Conservation (phyloP, 331 rosid species). For the Prunus yedoensis region DNA sequence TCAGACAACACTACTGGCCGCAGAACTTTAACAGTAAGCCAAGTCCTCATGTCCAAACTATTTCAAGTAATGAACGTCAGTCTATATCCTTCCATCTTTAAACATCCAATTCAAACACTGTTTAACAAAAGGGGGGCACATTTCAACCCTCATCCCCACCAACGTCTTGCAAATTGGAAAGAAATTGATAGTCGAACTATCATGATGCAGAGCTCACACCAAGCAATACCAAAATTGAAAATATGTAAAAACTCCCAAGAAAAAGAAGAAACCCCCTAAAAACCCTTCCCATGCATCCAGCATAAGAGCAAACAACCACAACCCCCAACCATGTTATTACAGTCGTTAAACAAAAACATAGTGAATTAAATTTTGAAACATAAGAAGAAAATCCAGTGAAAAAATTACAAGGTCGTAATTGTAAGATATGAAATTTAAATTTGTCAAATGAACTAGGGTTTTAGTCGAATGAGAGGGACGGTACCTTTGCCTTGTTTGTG, state of each 20-base stretch:
- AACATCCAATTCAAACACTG: background rate
- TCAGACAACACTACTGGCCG: background rate
- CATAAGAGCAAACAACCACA: background rate
- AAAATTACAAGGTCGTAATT: background rate
- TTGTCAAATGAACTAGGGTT: constrained; percentile 4
- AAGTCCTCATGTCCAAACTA: background rate
- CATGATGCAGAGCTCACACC: background rate
- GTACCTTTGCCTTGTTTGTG: constrained; percentile 52
- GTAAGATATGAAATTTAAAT: background rate
- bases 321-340: no score
- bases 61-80: constrained; percentile 5
- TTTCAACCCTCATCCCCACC: background rate
- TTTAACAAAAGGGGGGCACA: background rate
- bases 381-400: background rate
- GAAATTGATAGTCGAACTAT: background rate
- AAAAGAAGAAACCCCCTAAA: background rate
- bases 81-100: background rate
- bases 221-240: background rate
- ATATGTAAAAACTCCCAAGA: background rate
- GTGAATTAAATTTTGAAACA: background rate
- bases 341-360: background rate
- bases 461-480: background rate
- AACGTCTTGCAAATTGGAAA: background rate
- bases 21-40: background rate
- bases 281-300: background rate